Conservation (phyloP, 768 basidiomycete genomes). For the Leucosporidium creatinivorum region DNA sequence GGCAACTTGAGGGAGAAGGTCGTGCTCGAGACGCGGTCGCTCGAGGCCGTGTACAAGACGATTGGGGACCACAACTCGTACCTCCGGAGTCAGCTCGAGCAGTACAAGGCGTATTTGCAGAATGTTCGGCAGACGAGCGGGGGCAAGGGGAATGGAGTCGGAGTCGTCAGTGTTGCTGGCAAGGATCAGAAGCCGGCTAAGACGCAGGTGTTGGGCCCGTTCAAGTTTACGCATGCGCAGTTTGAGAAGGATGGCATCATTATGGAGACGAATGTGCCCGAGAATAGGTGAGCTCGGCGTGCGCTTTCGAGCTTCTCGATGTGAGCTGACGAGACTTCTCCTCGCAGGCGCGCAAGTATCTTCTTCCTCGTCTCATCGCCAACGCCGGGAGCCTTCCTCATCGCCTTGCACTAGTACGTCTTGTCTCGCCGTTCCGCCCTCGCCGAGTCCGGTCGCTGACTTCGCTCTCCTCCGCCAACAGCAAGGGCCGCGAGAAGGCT, state of each 20-base stretch:
- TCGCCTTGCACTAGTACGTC: constrained; percentile 88
- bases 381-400: constrained; percentile 96
- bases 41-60: constrained; percentile 98
- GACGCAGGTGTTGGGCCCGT: constrained; percentile 81
- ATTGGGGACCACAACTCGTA: constrained; percentile 99
- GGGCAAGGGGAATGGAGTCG: constrained; percentile 76
- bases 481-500: constrained; percentile 81
- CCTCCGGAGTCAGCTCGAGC: constrained; percentile 87
- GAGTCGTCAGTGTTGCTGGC: constrained; percentile 89
- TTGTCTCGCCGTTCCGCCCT: no score
- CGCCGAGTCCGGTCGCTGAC: no score
- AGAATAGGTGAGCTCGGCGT: constrained; percentile 65
- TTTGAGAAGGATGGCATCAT: constrained; percentile 99
- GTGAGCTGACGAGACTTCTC: no score
- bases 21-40: constrained; percentile 75
- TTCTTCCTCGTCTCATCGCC: constrained; percentile 99
- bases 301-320: not conserved
- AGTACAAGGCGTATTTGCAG: constrained; percentile 98
- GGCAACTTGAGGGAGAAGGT: constrained; percentile 97
- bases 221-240: constrained; percentile 95
- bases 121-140: constrained; percentile 89
- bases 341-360: constrained; percentile 79
- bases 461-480: not conserved
- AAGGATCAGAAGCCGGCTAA: constrained; percentile 81
- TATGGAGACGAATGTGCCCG: constrained; percentile 97